Base-by-base conservation (phyloP, 441 rosid genomes). In the Hypseocharis bilobata region DNA sequence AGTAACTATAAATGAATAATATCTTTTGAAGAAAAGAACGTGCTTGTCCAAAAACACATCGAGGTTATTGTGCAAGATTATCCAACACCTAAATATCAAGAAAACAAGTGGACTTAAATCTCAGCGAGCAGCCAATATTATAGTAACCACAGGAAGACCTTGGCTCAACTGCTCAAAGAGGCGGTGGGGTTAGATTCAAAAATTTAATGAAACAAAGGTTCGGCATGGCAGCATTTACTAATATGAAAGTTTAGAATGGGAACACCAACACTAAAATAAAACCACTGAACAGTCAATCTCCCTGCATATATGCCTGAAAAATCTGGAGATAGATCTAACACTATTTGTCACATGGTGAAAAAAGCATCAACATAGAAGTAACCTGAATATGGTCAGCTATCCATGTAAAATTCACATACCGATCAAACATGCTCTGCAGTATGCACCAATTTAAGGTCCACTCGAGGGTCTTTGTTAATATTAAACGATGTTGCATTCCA, bases 381-480 rank as follows among this genome's bases (percentile, higher is more conserved):
- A 4, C 3, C 38, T 3, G 4, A 32, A 4, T 32, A n/a, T n/a
- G n/a, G n/a, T n/a, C n/a, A n/a, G 38, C 3, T 10, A 52, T n/a
- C 64, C 54, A 44, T 7, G 22, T 59, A 27, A 49, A 64, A 62
- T 59, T 64, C 30, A 30, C 81, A 66, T 83, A 94, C 99, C 96
- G 76, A 70, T 94, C 99, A 82, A 94, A 94, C 99, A 94, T 91
- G 88, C 96, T 89, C 82, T 94, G 97, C 75, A 94, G 76, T 77
- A 94, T 88, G 79, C 96, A 94, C 98, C 98, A 94, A 78, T 88
- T 94, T 64, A 94, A 83, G 67, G 92, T 91, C 99, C 99, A 94
- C 64, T 91, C 96, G 60, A 94, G 90, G 72, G 96, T 88, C 85
- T 89, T 94, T 56, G 98, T 88, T 60, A 94, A 79, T 28, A 91